phyloP scores from a whole-genome alignment of 345 rosid species.

The Geranium brycei region DNA sequence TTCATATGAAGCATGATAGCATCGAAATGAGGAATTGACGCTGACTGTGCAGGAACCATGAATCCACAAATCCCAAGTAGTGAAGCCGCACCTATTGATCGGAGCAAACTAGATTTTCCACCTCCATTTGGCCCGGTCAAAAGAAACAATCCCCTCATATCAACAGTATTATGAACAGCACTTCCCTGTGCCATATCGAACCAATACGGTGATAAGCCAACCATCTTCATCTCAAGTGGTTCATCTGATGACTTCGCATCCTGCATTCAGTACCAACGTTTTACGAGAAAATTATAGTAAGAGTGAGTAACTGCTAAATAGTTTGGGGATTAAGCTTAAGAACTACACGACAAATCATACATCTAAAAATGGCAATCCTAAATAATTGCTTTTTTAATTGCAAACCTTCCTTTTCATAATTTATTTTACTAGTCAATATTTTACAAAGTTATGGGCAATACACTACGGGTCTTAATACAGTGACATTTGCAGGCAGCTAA shows the following conservation, averaged over 20 bases:
- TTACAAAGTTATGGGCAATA: too few relatives aligned
- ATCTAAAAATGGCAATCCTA: too few relatives aligned
- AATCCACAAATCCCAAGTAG: conserved; percentile 89
- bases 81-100: conserved; percentile 84
- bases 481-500: too few relatives aligned
- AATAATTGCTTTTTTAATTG: too few relatives aligned
- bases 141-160: conserved; percentile 72
- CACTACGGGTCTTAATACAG: too few relatives aligned
- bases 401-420: too few relatives aligned
- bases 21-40: conserved; percentile 70
- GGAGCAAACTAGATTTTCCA: conserved; percentile 96
- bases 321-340: background rate
- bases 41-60: conserved; percentile 91
- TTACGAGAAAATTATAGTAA: background rate
- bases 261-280: conserved; percentile 19
- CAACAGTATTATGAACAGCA: conserved; percentile 70
- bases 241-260: conserved; percentile 24
- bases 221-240: conserved; percentile 40
- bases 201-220: conserved; percentile 87
- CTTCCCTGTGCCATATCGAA: conserved; percentile 73
- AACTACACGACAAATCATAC: background rate
- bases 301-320: background rate
- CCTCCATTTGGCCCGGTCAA: conserved; percentile 98
- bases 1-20: conserved; percentile 97
- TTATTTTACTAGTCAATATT: too few relatives aligned